phyloP scores from a whole-genome alignment of 345 rosid genomes.

The thale cress (Arabidopsis thaliana) region DNA sequence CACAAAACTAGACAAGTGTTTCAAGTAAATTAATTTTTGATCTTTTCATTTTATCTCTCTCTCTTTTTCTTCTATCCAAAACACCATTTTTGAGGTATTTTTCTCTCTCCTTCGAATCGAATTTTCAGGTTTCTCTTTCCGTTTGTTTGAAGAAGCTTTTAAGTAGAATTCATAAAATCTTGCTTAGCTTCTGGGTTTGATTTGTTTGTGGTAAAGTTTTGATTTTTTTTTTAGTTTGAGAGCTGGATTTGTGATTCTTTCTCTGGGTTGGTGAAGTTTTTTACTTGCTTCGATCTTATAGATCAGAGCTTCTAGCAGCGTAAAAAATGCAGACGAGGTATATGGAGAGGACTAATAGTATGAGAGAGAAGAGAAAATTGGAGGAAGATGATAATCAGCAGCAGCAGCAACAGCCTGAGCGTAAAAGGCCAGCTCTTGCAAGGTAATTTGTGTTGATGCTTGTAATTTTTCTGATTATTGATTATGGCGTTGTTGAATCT shows the following conservation, averaged over 20 bases:
- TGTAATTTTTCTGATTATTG: background rate
- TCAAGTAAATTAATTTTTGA: conserved; percentile 20
- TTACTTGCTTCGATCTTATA: conserved; percentile 30
- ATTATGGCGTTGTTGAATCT: background rate
- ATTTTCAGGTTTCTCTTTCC: conserved; percentile 2
- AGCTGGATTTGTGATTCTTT: conserved; percentile 15
- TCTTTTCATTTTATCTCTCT: background rate
- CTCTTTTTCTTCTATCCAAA: conserved; percentile 35
- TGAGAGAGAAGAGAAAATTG: conserved; percentile 79
- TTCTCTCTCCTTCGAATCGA: conserved; percentile 27
- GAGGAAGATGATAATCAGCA: conserved; percentile 53
- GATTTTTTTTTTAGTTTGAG: conserved; percentile 12
- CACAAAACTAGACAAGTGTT: conserved; percentile 23
- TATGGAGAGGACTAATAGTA: conserved; percentile 80
- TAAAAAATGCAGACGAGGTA: conserved; percentile 71
- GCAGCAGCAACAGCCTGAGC: conserved; percentile 64
- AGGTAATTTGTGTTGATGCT: conserved; percentile 52
- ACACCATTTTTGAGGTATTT: conserved; percentile 32
- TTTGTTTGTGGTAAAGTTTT: background rate
- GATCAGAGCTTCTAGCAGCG: conserved; percentile 34
- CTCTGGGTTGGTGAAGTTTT: conserved; percentile 8
- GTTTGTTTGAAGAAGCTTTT: background rate
- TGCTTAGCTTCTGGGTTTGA: background rate
- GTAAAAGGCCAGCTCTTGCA: conserved; percentile 92
- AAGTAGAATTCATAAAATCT: background rate